Base-by-base conservation (phyloP, 345 rosid species). In the Bretschneidera sinensis region DNA sequence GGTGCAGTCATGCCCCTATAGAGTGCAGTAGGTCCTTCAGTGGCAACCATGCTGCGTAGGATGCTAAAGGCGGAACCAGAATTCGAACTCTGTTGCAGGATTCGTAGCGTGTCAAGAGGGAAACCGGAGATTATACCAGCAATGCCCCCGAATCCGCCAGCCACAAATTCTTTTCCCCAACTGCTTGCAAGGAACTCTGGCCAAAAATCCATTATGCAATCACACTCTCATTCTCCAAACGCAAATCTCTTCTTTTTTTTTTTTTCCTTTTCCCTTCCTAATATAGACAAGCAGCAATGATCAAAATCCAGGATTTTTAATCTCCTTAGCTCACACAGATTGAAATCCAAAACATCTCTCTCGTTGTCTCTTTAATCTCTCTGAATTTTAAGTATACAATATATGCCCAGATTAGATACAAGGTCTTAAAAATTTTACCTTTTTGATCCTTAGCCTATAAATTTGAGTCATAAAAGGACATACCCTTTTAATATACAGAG, bases 1-100 rank as follows among this genome's bases (percentile, higher is more conserved):
- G 99, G 99, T 1, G 95, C 96, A 34, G 72, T 82, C 99, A 94
- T 90, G 61, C 97, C 99, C 62, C 91, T 75, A 64, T 84, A 90
- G 64, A 94, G 92, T 1, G 89, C 87, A 19, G 77, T 39, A 31
- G 87, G 83, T 6, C 97, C 97, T 59, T 90, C 92, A 0, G 61
- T 67, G 74, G 83, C 72, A 17, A 94, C 64, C 59, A 83, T 59
- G 9, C 73, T 68, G 34, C 87, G 83, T 31, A 94, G 85, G 69
- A 90, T 85, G 66, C 70, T 49, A 21, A 81, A 43, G 66, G 99
- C 96, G 0, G 99, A 90, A n/a, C 88, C 89, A 0, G 92, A 75
- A 51, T 76, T 83, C 0, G 85, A 71, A 51, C 72, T 80, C 58
- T 94, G 99, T 57, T 78, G 99, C 49, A 89, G 74, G 31, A 90